Conservation (phyloP, 1,139 yeast genomes). For the Yamadazyma mexicana region DNA sequence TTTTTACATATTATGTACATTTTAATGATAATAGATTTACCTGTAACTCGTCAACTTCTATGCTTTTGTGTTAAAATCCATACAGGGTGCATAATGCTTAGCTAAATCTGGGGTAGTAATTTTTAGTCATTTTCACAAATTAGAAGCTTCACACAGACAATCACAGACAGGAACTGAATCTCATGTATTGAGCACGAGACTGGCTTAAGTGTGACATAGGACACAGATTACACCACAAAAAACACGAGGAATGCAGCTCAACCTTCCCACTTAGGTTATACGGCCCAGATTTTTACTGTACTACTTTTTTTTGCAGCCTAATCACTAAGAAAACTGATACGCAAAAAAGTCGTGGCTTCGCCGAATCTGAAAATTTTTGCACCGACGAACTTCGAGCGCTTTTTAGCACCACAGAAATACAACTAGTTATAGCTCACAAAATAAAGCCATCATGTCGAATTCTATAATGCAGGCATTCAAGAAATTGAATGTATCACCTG, state of each 20-base stretch:
- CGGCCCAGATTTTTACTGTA: neutral
- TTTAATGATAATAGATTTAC: neutral
- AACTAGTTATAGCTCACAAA: neutral
- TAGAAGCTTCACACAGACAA: no score
- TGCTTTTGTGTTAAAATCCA: no score
- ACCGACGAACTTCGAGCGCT: constrained; percentile 4
- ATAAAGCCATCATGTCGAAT: constrained; percentile 28
- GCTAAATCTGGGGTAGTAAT: neutral
- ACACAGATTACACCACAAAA: no score
- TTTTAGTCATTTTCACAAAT: no score
- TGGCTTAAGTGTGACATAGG: no score
- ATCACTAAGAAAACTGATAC: neutral
- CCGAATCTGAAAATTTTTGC: constrained; percentile 4
- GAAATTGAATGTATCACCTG: constrained; percentile 33
- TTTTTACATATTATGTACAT: neutral
- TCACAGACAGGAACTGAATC: no score
- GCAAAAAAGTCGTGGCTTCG: neutral
- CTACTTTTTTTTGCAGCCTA: constrained; percentile 1
- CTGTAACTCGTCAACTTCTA: no score
- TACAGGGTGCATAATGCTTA: no score
- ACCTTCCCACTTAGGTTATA: no score
- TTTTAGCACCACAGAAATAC: no score
- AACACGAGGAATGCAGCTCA: no score
- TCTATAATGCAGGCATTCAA: constrained; percentile 48
- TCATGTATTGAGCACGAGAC: no score